Percentiles rank a stretch among this genome's conserved stretches.
phyloP scores from a whole-genome alignment of 495 filamentous ascomycete genomes.

The Emericellopsis terricola region DNA sequence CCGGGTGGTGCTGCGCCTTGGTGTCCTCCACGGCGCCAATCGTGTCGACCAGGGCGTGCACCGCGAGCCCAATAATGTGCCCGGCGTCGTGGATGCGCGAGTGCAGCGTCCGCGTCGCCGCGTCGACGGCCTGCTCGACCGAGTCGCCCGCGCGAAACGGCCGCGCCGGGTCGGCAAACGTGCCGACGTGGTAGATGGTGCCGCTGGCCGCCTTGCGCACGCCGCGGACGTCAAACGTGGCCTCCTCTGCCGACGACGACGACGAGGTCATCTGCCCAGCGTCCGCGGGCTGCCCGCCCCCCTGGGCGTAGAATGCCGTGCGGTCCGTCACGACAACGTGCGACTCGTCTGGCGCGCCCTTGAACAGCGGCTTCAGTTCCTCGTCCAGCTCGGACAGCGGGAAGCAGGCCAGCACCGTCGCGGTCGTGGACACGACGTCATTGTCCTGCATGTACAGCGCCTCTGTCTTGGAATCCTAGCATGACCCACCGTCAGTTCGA shows the following conservation, averaged over 20 bases:
- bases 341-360: slow-evolving; percentile 23
- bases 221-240: background rate
- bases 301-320: slow-evolving; percentile 53
- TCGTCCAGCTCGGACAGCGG: background rate
- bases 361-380: slow-evolving; percentile 20
- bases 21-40: slow-evolving; percentile 30
- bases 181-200: slow-evolving; percentile 39
- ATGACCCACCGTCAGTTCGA: too few relatives aligned
- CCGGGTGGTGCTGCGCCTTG: slow-evolving; percentile 46
- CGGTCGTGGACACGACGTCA: background rate
- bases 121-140: slow-evolving; percentile 32
- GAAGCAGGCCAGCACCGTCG: background rate
- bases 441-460: background rate
- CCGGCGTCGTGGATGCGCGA: slow-evolving; percentile 47
- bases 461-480: background rate
- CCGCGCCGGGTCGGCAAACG: slow-evolving; percentile 14
- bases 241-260: background rate
- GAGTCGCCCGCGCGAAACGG: slow-evolving; percentile 18
- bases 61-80: slow-evolving; percentile 40
- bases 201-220: slow-evolving; percentile 9
- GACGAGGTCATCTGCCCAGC: slow-evolving; percentile 26
- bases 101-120: slow-evolving; percentile 31
- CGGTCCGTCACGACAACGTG: slow-evolving; percentile 34
- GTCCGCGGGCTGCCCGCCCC: slow-evolving; percentile 48
- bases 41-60: slow-evolving; percentile 31